Evolutionary conservation across 352 stramenopile genomes (phyloP), one percentile per base, ranked within the genome.

Genomic region (Stramenopiles sp.): DNA sequence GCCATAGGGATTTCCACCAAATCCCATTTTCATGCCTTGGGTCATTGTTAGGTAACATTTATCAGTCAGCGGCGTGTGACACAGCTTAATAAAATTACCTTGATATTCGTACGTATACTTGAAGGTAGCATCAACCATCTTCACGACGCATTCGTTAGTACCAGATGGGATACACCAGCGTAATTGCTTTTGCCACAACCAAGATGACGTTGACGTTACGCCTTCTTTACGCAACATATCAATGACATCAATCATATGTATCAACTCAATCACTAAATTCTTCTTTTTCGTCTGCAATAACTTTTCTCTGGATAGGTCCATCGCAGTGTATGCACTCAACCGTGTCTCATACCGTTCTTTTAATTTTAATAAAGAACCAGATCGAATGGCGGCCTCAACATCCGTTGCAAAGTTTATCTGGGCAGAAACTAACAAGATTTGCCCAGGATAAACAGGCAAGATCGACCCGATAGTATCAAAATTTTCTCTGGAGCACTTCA

Each of bases 21-120:
- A 86, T 84, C 97, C 97, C n/a, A 98, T 83, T 67, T 94, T 92
- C 33, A 98, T 85, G 22, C 92, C 94, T 93, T 97, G 97, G 0
- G 94, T 98, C 25, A 98, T 84, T 7, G 94, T 98, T 81, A 98
- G 97, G 85, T 98, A 98, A 84, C 94, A 98, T 22, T 94, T 90
- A 88, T 98, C 94, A 0, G 94, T 98, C 0, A 98, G 86, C 29
- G 94, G 93, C 0, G 94, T 98, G 84, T 98, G 97, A 78, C 97
- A 93, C 22, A 98, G 87, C 1, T 93, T 91, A 33, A 93, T 92
- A 7, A 89, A 93, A 82, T 94, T 94, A 7, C 90, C 90, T 71
- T 93, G 92, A 89, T 89, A 93, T 81, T 94, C 90, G 84, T 94
- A 94, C 75, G 89, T 93, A 76, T 94, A 94, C 80, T 97, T 98